These are phyloP conservation scores for Verticillium isaacii DNA, from an alignment of 2,329 filamentous ascomycete species.

Conservation along the genomic window DNA sequence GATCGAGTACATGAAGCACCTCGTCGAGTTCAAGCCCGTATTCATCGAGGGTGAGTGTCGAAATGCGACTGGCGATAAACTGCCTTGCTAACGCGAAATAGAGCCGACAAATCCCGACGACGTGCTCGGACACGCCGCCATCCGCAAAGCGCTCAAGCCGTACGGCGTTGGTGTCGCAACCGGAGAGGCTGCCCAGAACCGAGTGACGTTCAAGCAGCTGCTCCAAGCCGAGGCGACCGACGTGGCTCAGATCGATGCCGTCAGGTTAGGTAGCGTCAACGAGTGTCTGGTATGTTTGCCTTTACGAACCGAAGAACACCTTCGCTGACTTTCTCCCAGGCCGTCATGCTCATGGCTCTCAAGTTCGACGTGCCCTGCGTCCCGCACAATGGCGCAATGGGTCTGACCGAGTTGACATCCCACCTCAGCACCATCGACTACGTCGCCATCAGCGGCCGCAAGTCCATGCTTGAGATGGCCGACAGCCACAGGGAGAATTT, in stretches of 20 bases:
- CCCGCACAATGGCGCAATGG: constrained; percentile 15
- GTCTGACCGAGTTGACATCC: constrained; percentile 14
- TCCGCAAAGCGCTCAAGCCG: constrained; percentile 57
- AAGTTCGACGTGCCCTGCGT: constrained; percentile 15
- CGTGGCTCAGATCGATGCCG: constrained; percentile 64
- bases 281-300: constrained; percentile 1
- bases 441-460: constrained; percentile 17
- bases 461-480: constrained; percentile 18
- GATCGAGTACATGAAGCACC: constrained; percentile 61
- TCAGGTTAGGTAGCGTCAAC: constrained; percentile 64
- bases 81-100: constrained; percentile 21
- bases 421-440: constrained; percentile 18
- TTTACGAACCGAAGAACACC: background rate
- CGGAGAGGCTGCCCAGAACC: constrained; percentile 68
- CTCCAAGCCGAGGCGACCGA: constrained; percentile 59
- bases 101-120: constrained; percentile 67
- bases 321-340: constrained; percentile 1
- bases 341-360: constrained; percentile 13
- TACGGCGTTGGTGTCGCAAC: constrained; percentile 63
- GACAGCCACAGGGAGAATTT: constrained; percentile 21
- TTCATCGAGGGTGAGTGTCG: constrained; percentile 45
- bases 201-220: constrained; percentile 68
- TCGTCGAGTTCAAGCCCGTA: constrained; percentile 58
- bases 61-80: background rate
- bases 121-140: constrained; percentile 62